A percentile compares a stretch with the other conserved stretches of the same genome.
These are phyloP conservation scores for Lasiosphaeria hispida DNA, from an alignment of 495 filamentous ascomycete genomes.

Conservation along the genomic window DNA sequence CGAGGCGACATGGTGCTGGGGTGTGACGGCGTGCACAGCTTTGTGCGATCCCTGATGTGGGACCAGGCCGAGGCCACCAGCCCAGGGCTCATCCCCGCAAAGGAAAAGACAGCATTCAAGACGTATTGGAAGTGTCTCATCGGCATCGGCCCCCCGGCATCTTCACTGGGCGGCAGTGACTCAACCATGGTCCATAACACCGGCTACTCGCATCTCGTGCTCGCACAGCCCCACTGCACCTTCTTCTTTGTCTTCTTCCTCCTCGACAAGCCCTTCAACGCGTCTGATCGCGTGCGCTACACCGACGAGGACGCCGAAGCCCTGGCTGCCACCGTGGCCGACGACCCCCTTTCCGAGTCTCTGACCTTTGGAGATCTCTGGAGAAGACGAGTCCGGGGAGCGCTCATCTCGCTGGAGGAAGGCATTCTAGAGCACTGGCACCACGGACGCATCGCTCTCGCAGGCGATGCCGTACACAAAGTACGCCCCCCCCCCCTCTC, in stretches of 20 bases:
- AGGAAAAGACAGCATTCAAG: background rate
- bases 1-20: background rate
- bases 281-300: conserved; percentile 12
- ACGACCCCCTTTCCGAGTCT: conserved; percentile 24
- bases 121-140: background rate
- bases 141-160: background rate
- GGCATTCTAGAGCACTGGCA: conserved; percentile 32
- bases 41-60: background rate
- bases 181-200: background rate
- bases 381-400: conserved; percentile 2
- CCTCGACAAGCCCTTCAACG: conserved; percentile 27
- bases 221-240: background rate
- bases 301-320: conserved; percentile 28
- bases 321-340: conserved; percentile 11
- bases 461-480: conserved; percentile 19
- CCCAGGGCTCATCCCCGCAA: background rate
- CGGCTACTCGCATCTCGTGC: background rate
- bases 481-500: background rate
- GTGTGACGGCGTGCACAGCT: background rate
- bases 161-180: background rate
- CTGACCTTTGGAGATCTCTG: conserved; percentile 36
- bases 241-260: conserved; percentile 21
- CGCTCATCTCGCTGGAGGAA: conserved; percentile 32
- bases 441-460: conserved; percentile 27
- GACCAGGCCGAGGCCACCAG: background rate